Evolutionary conservation across 441 rosid genomes (phyloP).

Genomic region (Flueggea neowawraea): DNA sequence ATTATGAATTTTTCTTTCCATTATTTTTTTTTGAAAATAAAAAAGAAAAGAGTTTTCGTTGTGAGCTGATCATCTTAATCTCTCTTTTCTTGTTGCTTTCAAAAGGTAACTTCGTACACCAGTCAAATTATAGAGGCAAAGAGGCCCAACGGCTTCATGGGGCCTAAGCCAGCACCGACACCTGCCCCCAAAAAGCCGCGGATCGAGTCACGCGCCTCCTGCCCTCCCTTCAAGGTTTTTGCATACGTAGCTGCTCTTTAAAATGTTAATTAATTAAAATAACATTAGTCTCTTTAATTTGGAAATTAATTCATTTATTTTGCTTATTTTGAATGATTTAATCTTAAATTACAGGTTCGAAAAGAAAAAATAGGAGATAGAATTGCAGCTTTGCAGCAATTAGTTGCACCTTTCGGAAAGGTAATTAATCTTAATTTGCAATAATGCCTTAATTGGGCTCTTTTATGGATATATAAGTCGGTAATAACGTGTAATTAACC

Average conservation of each 20-base stretch:
- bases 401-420: constrained; percentile 97
- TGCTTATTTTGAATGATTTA: too few species aligned
- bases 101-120: constrained; percentile 28
- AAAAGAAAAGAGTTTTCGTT: too few species aligned
- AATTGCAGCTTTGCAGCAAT: constrained; percentile 82
- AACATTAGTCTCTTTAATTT: too few species aligned
- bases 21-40: too few species aligned
- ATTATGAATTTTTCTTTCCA: not conserved
- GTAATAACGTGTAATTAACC: not conserved
- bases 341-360: constrained; percentile 45
- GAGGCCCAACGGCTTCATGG: constrained; percentile 46
- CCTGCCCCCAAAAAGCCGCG: constrained; percentile 63
- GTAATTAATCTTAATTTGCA: constrained; percentile 25
- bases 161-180: constrained; percentile 44
- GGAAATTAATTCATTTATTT: too few species aligned
- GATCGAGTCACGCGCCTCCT: constrained; percentile 62
- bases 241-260: too few species aligned
- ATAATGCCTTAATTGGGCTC: too few species aligned
- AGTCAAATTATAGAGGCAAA: constrained; percentile 46
- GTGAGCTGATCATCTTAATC: too few species aligned
- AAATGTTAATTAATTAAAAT: too few species aligned
- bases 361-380: constrained; percentile 93
- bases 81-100: not conserved
- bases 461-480: too few species aligned
- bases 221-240: constrained; percentile 81